A percentile compares a stretch with the other conserved stretches of the same genome.
Evolutionary conservation across 2,329 filamentous ascomycete genomes (phyloP).

Genomic region (Colletotrichum sp.): DNA sequence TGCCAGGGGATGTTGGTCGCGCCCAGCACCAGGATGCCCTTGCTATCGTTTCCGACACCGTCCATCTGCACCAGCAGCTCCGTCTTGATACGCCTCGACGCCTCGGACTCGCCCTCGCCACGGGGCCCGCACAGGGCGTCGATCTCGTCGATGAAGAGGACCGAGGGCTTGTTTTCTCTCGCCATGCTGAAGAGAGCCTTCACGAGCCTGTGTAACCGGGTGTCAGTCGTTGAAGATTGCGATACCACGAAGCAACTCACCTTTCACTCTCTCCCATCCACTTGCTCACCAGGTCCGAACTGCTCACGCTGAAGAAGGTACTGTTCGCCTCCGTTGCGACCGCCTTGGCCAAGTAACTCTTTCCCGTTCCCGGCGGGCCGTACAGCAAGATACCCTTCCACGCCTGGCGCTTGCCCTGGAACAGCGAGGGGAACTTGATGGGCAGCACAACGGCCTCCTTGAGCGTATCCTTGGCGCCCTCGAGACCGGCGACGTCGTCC

Average conservation of each 20-base stretch:
- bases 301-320: slow-evolving; percentile 98
- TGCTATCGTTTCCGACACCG: slow-evolving; percentile 94
- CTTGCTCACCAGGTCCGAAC: slow-evolving; percentile 96
- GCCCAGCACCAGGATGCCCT: slow-evolving; percentile 90
- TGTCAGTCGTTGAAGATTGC: background rate
- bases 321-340: slow-evolving; percentile 98
- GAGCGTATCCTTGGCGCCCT: slow-evolving; percentile 92
- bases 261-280: slow-evolving; percentile 99
- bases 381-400: slow-evolving; percentile 99
- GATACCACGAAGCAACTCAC: slow-evolving; percentile 49
- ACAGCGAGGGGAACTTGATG: slow-evolving; percentile 97
- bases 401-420: slow-evolving; percentile 93
- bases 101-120: slow-evolving; percentile 95
- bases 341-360: slow-evolving; percentile 96
- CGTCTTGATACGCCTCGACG: slow-evolving; percentile 96
- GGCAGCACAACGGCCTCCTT: slow-evolving; percentile 98
- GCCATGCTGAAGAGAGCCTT: slow-evolving; percentile 98
- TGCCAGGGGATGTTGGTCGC: slow-evolving; percentile 99
- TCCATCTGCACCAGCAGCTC: slow-evolving; percentile 99
- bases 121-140: slow-evolving; percentile 94
- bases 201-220: slow-evolving; percentile 71
- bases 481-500: slow-evolving; percentile 97
- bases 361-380: slow-evolving; percentile 94
- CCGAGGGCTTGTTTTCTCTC: slow-evolving; percentile 95
- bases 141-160: slow-evolving; percentile 98